These are phyloP conservation scores for Aureobasidium musti DNA, from an alignment of 2,329 filamentous ascomycete genomes.

Conservation along the genomic window DNA sequence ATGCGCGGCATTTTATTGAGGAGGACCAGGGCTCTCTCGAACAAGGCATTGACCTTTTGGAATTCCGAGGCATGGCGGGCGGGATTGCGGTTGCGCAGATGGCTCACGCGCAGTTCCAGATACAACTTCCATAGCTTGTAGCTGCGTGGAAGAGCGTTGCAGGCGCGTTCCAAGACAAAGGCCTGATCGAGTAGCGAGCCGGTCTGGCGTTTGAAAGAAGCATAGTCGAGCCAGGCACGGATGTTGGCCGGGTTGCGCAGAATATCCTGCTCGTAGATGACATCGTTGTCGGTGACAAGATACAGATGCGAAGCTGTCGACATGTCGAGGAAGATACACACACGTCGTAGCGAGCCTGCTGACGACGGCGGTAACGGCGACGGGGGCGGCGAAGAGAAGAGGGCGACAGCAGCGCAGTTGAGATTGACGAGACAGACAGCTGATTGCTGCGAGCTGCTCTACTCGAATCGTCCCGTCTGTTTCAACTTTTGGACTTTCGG, in stretches of 20 bases:
- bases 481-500: not conserved
- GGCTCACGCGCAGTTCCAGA: conserved; percentile 74
- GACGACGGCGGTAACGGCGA: conserved; percentile 16
- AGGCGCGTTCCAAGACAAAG: conserved; percentile 85
- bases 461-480: not conserved
- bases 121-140: conserved; percentile 99
- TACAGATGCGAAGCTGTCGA: conserved; percentile 40
- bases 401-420: not conserved
- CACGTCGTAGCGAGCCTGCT: conserved; percentile 10
- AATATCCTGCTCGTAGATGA: conserved; percentile 95
- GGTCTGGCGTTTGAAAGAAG: conserved; percentile 85
- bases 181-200: conserved; percentile 84
- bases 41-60: conserved; percentile 90
- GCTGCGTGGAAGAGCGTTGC: conserved; percentile 82
- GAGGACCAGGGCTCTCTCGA: conserved; percentile 86
- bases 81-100: conserved; percentile 71
- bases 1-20: conserved; percentile 99
- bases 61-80: conserved; percentile 78
- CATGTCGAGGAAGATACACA: conserved; percentile 31
- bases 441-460: not conserved
- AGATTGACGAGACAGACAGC: conserved; percentile 2
- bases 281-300: conserved; percentile 77
- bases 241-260: conserved; percentile 80
- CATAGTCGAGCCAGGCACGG: conserved; percentile 94
- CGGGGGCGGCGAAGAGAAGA: not conserved